Conservation (phyloP, 176 grass and related monocot species). For the Musa troglodytarum region DNA sequence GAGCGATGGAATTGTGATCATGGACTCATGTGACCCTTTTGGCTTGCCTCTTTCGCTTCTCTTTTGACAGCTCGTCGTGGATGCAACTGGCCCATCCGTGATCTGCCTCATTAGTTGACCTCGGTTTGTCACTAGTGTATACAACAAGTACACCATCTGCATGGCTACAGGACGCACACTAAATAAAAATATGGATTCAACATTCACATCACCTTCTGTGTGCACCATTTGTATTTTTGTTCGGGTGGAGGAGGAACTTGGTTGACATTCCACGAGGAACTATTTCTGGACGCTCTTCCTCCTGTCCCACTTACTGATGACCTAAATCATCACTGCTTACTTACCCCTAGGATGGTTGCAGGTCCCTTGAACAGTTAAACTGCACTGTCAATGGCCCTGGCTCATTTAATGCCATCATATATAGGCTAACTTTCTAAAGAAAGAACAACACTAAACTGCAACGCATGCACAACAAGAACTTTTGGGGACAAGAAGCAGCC, state of each 20-base stretch:
- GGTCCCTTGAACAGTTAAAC: too few relatives aligned
- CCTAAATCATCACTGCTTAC: too few relatives aligned
- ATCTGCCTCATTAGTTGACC: conserved; percentile 44
- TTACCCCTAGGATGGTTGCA: too few relatives aligned
- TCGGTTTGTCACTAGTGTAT: conserved; percentile 28
- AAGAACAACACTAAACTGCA: too few relatives aligned
- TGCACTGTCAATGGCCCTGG: too few relatives aligned
- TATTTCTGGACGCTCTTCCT: neutral
- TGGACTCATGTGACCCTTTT: conserved; percentile 27
- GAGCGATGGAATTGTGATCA: neutral
- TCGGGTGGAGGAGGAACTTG: neutral
- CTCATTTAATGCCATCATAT: too few relatives aligned
- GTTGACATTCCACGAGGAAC: conserved; percentile 5
- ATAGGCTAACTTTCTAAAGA: too few relatives aligned
- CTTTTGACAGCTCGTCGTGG: conserved; percentile 27
- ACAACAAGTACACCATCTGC: conserved; percentile 5
- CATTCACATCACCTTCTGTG: conserved; percentile 2
- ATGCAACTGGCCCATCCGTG: conserved; percentile 24
- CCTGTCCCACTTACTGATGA: too few relatives aligned
- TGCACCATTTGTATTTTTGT: neutral
- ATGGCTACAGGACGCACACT: neutral
- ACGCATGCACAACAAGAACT: too few relatives aligned
- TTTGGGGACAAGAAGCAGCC: too few relatives aligned
- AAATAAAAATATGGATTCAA: conserved; percentile 14
- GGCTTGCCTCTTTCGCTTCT: conserved; percentile 5